Evolutionary conservation across 768 basidiomycete genomes (phyloP), one percentile per base, ranked within the genome.

Genomic region (Boletus reticulatus): DNA sequence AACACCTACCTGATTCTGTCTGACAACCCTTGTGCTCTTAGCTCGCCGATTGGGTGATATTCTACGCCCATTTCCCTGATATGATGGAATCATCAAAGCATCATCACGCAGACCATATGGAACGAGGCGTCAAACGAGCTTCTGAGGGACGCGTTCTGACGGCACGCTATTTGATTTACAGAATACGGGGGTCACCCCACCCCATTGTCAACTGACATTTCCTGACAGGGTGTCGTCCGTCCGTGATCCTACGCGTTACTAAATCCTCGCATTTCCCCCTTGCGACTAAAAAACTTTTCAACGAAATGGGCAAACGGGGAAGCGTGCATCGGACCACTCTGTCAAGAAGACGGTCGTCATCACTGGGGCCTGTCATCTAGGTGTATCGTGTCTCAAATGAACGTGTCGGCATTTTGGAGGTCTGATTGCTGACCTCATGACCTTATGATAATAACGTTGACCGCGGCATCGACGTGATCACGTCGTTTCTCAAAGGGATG

Each of bases 301-400:
- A n/a, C n/a, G n/a, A n/a, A n/a, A n/a, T n/a, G n/a, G n/a, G 72
- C 73, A 16, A 56, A 73, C 29, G 78, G 80, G 80, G 66, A 78
- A 73, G 36, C 69, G 68, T n/a, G 80, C 80, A 1, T 50, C 67
- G 2, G 77, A 77, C 22, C 75, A 79, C 59, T 57, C 63, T 4
- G 84, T 83, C n/a, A 82, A 87, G 73, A 84, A 82, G 58, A 81
- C 79, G 10, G 75, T 85, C 9, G 76, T 87, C 11, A 73, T 29
- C 8, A 29, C 87, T 12, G 84, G 84, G 1, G 78, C 83, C 7
- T 80, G 80, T 49, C 82, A 80, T 50, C 81, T 82, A 19, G 80
- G 78, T 77, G 53, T 16, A 43, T 42, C 12, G 6, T 19, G 3
- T 27, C 27, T 45, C 29, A 6, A 19, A 31, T 22, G 17, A 16